Evolutionary conservation across 108 stramenopile species (phyloP), one percentile per base, ranked within the genome.

Genomic region (Asterionellopsis glacialis): DNA sequence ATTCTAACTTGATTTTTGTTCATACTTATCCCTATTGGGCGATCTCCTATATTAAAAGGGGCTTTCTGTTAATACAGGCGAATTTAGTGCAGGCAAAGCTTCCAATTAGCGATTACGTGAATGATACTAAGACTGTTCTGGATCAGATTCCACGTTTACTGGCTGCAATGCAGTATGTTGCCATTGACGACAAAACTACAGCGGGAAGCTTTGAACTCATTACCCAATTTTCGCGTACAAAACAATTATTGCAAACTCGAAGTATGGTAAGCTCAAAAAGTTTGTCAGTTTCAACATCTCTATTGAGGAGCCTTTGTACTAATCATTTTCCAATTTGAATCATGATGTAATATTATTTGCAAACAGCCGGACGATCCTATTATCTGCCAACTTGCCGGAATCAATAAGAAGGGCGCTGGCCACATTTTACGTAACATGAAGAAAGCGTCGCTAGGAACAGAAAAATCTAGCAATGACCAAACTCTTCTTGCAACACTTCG

Each of bases 51-150:
- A 1, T 53, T 22, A 5, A 48, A 45, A 47, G 55, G 50, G 80
- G 94, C 27, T 97, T 90, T 59, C 76, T 99, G 12, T 82, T 99
- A 44, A 40, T 99, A 26, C 97, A 97, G 62, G 96, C 97, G 6
- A 82, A 85, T 74, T 72, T 96, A 18, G 76, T 78, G 45, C 74
- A 80, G 39, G 67, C 70, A n/a, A 71, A 81, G 39, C 84, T 97
- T 64, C 99, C 99, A 4, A 97, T 98, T 42, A 87, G 84, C 54
- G 98, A 99, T 68, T 99, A 96, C 68, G 80, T 95, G 57, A 98
- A 95, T 61, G 99, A 99, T 72, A 93, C 95, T 26, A 84, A 82
- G 67, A 79, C 84, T 23, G 97, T 98, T 26, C 72, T 98, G 55
- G 99, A 99, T 57, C 97, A 97, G 64, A 64, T 95, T 12, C 87